These are phyloP conservation scores for Cubamyces sp. DNA, from an alignment of 768 basidiomycete species.

Conservation along the genomic window DNA sequence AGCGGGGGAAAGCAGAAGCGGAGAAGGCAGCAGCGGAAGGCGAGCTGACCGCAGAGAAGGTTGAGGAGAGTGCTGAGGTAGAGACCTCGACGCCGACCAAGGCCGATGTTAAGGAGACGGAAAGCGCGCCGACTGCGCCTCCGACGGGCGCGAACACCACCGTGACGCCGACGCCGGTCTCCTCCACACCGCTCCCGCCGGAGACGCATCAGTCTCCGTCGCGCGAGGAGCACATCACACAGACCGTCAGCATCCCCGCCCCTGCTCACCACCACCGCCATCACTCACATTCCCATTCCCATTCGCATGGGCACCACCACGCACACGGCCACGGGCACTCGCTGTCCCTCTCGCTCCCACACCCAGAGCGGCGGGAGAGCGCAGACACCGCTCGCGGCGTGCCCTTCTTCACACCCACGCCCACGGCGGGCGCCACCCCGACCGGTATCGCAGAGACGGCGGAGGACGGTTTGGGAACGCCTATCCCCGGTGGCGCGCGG, in stretches of 20 bases:
- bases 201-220: slow-evolving; percentile 16
- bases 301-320: slow-evolving; percentile 15
- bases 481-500: slow-evolving; percentile 5
- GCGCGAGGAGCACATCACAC: slow-evolving; percentile 38
- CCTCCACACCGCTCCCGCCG: neutral
- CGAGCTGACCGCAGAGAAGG: slow-evolving; percentile 12
- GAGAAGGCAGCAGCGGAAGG: slow-evolving; percentile 12
- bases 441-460: neutral
- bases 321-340: slow-evolving; percentile 17
- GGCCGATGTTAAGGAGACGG: neutral
- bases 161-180: slow-evolving; percentile 13
- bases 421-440: neutral
- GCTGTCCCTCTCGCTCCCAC: slow-evolving; percentile 11
- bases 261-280: slow-evolving; percentile 37
- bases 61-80: slow-evolving; percentile 10
- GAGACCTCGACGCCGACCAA: slow-evolving; percentile 16
- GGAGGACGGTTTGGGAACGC: slow-evolving; percentile 5
- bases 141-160: slow-evolving; percentile 2
- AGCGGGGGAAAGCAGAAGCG: slow-evolving; percentile 31
- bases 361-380: slow-evolving; percentile 30
- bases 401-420: slow-evolving; percentile 10
- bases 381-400: slow-evolving; percentile 31
- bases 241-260: slow-evolving; percentile 42
- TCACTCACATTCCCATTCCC: slow-evolving; percentile 18
- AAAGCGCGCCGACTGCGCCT: neutral